Conservation (phyloP, 2,329 filamentous ascomycete species). For the Tolypocladium ophioglossoides region DNA sequence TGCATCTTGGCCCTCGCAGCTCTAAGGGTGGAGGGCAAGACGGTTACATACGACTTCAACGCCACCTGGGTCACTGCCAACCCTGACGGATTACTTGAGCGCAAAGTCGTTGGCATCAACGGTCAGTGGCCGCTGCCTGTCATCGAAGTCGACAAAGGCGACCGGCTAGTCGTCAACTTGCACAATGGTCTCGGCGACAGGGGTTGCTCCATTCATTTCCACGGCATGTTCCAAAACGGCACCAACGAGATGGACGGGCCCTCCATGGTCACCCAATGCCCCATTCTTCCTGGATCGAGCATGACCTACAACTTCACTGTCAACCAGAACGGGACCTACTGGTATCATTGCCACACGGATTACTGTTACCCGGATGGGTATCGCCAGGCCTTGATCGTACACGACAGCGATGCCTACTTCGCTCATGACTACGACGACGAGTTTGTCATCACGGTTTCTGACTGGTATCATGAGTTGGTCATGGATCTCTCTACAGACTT, state of each 20-base stretch:
- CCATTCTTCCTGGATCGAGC: not conserved
- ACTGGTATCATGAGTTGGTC: not conserved
- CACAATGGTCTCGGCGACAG: conserved; percentile 37
- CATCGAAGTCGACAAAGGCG: conserved; percentile 44
- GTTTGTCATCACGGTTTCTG: not conserved
- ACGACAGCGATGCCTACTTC: not conserved
- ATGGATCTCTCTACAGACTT: not conserved
- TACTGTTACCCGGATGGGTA: conserved; percentile 7
- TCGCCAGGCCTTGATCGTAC: conserved; percentile 42
- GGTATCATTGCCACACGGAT: conserved; percentile 46
- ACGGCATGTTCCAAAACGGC: conserved; percentile 50
- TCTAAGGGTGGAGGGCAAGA: not conserved
- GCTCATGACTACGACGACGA: not conserved
- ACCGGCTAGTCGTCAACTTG: conserved; percentile 37
- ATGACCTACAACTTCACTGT: conserved; percentile 35
- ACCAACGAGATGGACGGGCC: conserved; percentile 52
- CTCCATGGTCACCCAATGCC: conserved; percentile 26
- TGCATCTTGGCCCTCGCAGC: not conserved
- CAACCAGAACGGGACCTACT: conserved; percentile 48
- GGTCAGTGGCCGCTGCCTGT: conserved; percentile 52
- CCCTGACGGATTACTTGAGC: conserved; percentile 39
- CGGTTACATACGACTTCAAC: not conserved
- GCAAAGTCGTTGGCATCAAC: conserved; percentile 56
- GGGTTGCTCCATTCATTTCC: conserved; percentile 44
- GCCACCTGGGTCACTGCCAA: not conserved